phyloP scores from a whole-genome alignment of 768 basidiomycete species.

The Suillus cothurnatus region DNA sequence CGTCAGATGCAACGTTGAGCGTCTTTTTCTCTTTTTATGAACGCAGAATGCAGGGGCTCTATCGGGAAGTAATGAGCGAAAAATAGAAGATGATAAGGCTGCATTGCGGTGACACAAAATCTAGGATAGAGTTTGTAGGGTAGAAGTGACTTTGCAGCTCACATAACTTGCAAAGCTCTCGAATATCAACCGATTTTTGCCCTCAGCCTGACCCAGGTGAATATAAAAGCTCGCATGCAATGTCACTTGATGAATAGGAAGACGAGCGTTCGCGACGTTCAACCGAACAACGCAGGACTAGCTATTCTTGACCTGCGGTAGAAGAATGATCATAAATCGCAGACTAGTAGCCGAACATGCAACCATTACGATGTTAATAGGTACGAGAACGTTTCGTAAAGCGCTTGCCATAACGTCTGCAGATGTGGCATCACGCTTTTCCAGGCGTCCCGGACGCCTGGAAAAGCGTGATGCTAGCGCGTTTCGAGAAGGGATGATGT shows the following conservation, averaged over 20 bases:
- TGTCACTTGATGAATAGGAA: constrained; percentile 15
- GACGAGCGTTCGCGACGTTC: constrained; percentile 18
- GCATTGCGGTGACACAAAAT: not conserved
- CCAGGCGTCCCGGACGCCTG: constrained; percentile 11
- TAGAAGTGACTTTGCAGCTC: constrained; percentile 44
- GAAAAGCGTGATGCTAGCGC: constrained; percentile 48
- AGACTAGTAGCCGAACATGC: constrained; percentile 1
- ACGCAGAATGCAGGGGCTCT: not conserved
- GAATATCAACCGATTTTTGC: constrained; percentile 56
- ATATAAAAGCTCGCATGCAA: constrained; percentile 24
- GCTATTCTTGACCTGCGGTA: constrained; percentile 6
- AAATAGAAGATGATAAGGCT: not conserved
- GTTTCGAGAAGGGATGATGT: constrained; percentile 60
- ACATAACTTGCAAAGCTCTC: constrained; percentile 74
- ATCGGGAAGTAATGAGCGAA: not conserved
- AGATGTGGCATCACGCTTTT: too few relatives aligned
- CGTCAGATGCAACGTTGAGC: not conserved
- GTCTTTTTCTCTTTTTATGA: not conserved
- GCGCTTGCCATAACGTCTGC: constrained; percentile 14
- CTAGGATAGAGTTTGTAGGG: not conserved
- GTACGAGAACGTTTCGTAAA: constrained; percentile 35
- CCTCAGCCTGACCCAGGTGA: constrained; percentile 61
- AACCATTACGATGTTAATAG: constrained; percentile 33
- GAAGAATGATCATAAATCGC: constrained; percentile 8
- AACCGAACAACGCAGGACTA: constrained; percentile 29